Conservation (phyloP, 2,329 filamentous ascomycete genomes). For the Orbilia brochopaga region DNA sequence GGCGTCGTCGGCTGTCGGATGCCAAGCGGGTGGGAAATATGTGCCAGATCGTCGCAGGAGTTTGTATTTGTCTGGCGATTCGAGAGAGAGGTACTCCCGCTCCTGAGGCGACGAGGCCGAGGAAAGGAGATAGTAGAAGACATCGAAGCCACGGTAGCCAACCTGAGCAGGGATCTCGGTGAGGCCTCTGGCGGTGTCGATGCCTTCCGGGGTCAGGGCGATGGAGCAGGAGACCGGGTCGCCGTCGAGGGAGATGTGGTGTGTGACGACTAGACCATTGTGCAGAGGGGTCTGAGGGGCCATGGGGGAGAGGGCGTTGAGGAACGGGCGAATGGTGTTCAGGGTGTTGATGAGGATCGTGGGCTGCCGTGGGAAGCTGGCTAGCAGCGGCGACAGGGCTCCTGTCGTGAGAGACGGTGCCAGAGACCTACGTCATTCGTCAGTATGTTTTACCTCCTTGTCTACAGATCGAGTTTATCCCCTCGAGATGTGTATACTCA, state of each 20-base stretch:
- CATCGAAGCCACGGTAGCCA: slow-evolving; percentile 92
- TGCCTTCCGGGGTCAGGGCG: slow-evolving; percentile 81
- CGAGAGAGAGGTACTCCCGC: slow-evolving; percentile 82
- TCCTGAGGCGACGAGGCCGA: slow-evolving; percentile 89
- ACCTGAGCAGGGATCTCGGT: slow-evolving; percentile 77
- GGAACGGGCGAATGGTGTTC: slow-evolving; percentile 81
- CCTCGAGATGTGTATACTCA: slow-evolving; percentile 62
- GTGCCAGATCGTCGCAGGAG: slow-evolving; percentile 83
- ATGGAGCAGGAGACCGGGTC: slow-evolving; percentile 76
- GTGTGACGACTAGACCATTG: slow-evolving; percentile 74
- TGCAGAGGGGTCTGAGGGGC: slow-evolving; percentile 75
- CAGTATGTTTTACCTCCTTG: neutral
- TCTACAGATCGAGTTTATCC: neutral
- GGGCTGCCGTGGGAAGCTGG: slow-evolving; percentile 79
- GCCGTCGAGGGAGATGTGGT: slow-evolving; percentile 72
- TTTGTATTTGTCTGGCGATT: slow-evolving; percentile 75
- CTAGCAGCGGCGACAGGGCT: slow-evolving; percentile 78
- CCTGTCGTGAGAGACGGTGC: slow-evolving; percentile 76
- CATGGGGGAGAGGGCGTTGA: slow-evolving; percentile 89
- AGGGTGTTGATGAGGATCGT: slow-evolving; percentile 77
- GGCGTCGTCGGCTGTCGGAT: slow-evolving; percentile 89
- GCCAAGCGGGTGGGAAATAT: slow-evolving; percentile 82
- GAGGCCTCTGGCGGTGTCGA: slow-evolving; percentile 81
- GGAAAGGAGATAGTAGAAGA: slow-evolving; percentile 95
- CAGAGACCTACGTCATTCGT: slow-evolving; percentile 13